These are phyloP conservation scores for Hyaloscypha variabilis DNA, from an alignment of 495 filamentous ascomycete species.

Conservation along the genomic window DNA sequence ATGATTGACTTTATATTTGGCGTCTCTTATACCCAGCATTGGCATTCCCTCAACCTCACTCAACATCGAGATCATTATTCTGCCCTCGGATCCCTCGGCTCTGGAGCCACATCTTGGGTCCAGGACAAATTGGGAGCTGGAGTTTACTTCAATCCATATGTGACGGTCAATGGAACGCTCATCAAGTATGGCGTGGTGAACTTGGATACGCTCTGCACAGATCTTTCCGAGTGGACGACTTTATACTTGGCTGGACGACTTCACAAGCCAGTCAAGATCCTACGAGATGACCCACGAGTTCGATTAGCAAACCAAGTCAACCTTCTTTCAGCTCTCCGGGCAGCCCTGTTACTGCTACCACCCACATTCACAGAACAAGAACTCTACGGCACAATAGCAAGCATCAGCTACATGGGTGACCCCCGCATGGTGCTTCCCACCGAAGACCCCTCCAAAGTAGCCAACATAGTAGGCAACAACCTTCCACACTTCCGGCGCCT, in stretches of 20 bases:
- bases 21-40: conserved; percentile 92
- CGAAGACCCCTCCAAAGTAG: conserved; percentile 91
- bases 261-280: conserved; percentile 97
- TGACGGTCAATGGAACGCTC: conserved; percentile 92
- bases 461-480: conserved; percentile 90
- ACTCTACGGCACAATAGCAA: conserved; percentile 85
- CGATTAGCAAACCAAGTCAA: conserved; percentile 95
- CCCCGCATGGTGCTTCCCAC: conserved; percentile 86
- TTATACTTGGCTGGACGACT: conserved; percentile 92
- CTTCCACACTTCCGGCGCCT: conserved; percentile 87
- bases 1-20: conserved; percentile 99
- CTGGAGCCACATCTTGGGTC: conserved; percentile 75
- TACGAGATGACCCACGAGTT: conserved; percentile 88
- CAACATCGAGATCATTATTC: conserved; percentile 95
- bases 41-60: conserved; percentile 87
- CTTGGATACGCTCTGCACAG: conserved; percentile 79
- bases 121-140: conserved; percentile 91
- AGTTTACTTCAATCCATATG: conserved; percentile 95
- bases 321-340: conserved; percentile 85
- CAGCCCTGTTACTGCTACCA: conserved; percentile 84
- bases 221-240: conserved; percentile 87
- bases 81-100: conserved; percentile 79
- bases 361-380: conserved; percentile 82
- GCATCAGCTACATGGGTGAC: conserved; percentile 92
- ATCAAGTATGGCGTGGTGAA: conserved; percentile 99